Evolutionary conservation across 768 basidiomycete genomes (phyloP), one percentile per base, ranked within the genome.

Genomic region (Suillus sp.): DNA sequence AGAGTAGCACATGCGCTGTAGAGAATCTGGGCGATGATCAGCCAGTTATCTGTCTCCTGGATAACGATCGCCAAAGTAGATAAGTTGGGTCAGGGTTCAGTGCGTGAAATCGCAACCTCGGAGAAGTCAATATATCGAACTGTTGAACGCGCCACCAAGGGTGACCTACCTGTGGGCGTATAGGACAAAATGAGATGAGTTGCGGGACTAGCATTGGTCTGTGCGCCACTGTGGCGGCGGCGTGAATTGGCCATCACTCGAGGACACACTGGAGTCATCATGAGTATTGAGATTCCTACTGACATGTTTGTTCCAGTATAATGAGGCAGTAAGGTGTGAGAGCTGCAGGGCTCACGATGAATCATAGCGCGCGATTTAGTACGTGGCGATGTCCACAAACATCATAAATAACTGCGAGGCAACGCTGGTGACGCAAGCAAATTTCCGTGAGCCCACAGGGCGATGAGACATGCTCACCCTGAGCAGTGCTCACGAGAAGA

Each of bases 141-240:
- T n/a, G 9, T 20, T 10, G 18, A 3, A 8, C 55, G n/a, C 20
- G 51, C 51, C 11, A 20, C 55, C 37, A 25, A 35, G 34, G 25
- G 25, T 55, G 25, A 38, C 25, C 22, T 18, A 57, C 37, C 22
- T 38, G 37, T 18, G 32, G 37, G 37, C 18, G 37, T 37, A 38
- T 25, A 11, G 6, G 5, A 35, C 18, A 55, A 13, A 38, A 16
- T 38, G 37, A 57, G 37, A 57, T 40, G 27, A 42, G 38, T 40
- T 11, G 37, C 38, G 7, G 18, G 27, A 20, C 25, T 42, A 30
- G 37, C 25, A 30, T 57, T 57, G 38, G 40, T 40, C 56, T 4
- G 25, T 27, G 11, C 51, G 51, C 51, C 51, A 53, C 51, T n/a
- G 51, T 53, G 51, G 51, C 51, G 56, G 56, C 10, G 56, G 56